A percentile compares a stretch with the other conserved stretches of the same genome.
Evolutionary conservation across 2,329 filamentous ascomycete species (phyloP).

Genomic region (Aciculosporium take): DNA sequence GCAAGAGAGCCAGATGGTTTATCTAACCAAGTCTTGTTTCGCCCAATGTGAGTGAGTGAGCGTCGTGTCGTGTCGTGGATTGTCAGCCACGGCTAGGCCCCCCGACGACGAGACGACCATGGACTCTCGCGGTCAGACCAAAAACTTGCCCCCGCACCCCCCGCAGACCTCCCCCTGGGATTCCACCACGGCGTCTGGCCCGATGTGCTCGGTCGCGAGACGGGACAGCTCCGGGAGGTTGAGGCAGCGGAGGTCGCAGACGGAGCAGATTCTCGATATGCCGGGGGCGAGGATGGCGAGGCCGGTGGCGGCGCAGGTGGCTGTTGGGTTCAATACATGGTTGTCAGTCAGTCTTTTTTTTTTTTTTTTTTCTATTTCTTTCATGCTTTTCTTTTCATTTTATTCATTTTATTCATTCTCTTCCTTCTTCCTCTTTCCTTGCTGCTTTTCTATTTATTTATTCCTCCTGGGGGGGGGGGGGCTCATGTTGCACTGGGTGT

Average conservation of each 20-base stretch:
- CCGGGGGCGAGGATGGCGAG: constrained; percentile 40
- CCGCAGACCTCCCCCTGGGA: constrained; percentile 23
- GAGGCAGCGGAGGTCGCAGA: constrained; percentile 39
- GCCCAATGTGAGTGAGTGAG: too few relatives aligned
- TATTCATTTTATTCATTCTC: not conserved
- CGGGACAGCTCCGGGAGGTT: constrained; percentile 26
- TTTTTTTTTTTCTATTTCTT: not conserved
- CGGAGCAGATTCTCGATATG: constrained; percentile 38
- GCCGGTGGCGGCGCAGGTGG: constrained; percentile 38
- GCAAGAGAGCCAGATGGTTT: too few relatives aligned
- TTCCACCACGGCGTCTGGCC: constrained; percentile 15
- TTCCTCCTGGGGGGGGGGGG: too few relatives aligned
- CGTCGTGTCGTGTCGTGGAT: not conserved
- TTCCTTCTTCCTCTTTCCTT: not conserved
- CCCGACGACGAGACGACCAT: not conserved
- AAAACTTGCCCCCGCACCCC: constrained; percentile 28
- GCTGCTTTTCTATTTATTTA: too few relatives aligned
- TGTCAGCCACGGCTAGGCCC: not conserved
- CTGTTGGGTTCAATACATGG: constrained; percentile 21
- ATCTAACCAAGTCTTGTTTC: too few relatives aligned
- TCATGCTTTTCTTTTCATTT: not conserved
- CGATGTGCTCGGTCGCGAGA: constrained; percentile 18
- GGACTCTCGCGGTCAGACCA: constrained; percentile 10
- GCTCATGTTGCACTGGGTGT: too few relatives aligned
- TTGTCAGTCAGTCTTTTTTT: not conserved